Percentiles rank a stretch among this genome's conserved stretches.
Conservation (phyloP, 140 eudicot genomes). For the Erigeron philadelphicus region DNA sequence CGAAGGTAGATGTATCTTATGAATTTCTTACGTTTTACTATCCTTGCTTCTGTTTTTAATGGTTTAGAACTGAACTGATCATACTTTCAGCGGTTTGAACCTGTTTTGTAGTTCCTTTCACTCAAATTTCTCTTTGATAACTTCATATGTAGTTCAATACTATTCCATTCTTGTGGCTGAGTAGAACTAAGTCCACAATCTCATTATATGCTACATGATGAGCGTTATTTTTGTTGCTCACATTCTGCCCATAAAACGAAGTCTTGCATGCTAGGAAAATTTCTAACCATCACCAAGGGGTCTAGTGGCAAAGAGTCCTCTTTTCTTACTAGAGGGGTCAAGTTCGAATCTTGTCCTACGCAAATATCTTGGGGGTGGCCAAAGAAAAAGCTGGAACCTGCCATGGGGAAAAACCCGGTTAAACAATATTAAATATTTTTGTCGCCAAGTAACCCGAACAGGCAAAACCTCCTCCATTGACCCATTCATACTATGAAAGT, state of each 20-base stretch:
- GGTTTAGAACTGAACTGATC: not conserved
- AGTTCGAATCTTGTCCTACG: too few species aligned
- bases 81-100: not conserved
- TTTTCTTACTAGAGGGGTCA: too few species aligned
- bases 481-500: not conserved
- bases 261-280: not conserved
- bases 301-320: too few species aligned
- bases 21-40: not conserved
- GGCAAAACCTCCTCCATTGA: too few species aligned
- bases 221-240: not conserved
- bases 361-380: too few species aligned
- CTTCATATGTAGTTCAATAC: not conserved
- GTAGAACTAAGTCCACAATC: not conserved
- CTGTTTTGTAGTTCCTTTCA: not conserved
- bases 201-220: slow-evolving; percentile 4
- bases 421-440: too few species aligned
- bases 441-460: too few species aligned
- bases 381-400: too few species aligned
- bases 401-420: too few species aligned
- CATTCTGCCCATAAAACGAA: not conserved
- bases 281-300: too few species aligned
- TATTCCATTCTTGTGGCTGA: not conserved
- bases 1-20: slow-evolving; percentile 50
- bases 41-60: not conserved
- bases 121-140: not conserved